These are phyloP conservation scores for Ophiostoma montium DNA, from an alignment of 2,329 filamentous ascomycete genomes.

Conservation along the genomic window DNA sequence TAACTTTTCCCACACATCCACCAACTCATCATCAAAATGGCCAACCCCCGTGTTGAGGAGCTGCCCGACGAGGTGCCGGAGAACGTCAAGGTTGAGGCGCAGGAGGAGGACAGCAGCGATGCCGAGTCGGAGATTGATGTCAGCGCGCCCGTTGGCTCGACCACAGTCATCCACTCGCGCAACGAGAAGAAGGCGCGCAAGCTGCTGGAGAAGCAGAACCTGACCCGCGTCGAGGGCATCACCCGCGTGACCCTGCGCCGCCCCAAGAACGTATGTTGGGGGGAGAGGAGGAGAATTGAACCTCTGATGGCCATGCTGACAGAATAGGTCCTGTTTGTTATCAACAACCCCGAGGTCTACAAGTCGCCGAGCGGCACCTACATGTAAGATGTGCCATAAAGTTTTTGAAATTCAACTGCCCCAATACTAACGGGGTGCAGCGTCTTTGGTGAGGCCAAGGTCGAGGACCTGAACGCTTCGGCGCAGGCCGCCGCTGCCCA, in stretches of 20 bases:
- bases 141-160: constrained; percentile 59
- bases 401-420: too few relatives aligned
- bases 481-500: constrained; percentile 91
- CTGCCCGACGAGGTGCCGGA: constrained; percentile 81
- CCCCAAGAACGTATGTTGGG: constrained; percentile 85
- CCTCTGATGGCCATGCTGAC: constrained; percentile 5
- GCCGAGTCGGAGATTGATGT: constrained; percentile 62
- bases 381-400: constrained; percentile 60
- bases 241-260: constrained; percentile 94
- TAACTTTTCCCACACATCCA: neutral
- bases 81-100: constrained; percentile 66
- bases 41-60: constrained; percentile 96
- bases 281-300: too few relatives aligned
- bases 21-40: constrained; percentile 42
- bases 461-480: constrained; percentile 97
- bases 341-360: constrained; percentile 99
- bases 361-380: constrained; percentile 99
- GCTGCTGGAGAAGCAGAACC: constrained; percentile 94
- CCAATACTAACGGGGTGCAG: too few relatives aligned
- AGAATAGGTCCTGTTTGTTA: constrained; percentile 88
- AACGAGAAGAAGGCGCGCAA: constrained; percentile 99
- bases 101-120: constrained; percentile 57
- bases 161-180: constrained; percentile 87
- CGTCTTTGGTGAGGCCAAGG: constrained; percentile 99
- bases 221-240: constrained; percentile 93